A percentile compares a stretch with the other conserved stretches of the same genome.
Evolutionary conservation across 1,139 yeast genomes (phyloP).

Genomic region (Geotrichum fermentans): DNA sequence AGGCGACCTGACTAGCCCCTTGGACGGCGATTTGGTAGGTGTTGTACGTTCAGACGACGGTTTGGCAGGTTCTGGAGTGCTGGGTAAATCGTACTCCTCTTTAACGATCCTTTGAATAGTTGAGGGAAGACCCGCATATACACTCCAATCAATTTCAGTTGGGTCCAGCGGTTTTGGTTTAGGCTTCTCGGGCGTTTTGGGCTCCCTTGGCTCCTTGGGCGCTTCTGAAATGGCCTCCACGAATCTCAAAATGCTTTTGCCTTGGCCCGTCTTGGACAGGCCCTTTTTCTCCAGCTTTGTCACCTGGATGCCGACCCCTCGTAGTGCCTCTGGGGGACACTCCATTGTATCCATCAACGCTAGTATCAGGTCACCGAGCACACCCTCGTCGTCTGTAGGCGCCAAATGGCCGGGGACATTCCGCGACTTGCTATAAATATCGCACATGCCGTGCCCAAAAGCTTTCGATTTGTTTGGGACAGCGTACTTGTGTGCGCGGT

Average conservation of each 20-base stretch:
- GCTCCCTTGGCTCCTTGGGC: not conserved
- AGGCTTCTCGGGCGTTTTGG: not conserved
- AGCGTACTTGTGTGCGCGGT: slow-evolving; percentile 33
- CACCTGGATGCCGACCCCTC: slow-evolving; percentile 76
- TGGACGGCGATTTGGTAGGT: not conserved
- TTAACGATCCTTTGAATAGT: slow-evolving; percentile 8
- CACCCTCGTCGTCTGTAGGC: slow-evolving; percentile 58
- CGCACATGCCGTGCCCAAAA: slow-evolving; percentile 81
- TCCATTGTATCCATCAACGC: slow-evolving; percentile 52
- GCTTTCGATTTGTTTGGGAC: slow-evolving; percentile 46
- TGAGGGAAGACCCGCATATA: slow-evolving; percentile 15
- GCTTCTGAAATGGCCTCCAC: not conserved
- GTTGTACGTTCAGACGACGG: not conserved
- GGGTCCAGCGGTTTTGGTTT: not conserved
- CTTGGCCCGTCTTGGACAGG: not conserved
- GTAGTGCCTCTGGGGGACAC: slow-evolving; percentile 60
- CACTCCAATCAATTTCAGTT: slow-evolving; percentile 17
- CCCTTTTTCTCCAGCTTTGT: slow-evolving; percentile 27
- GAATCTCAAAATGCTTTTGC: not conserved
- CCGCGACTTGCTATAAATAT: slow-evolving; percentile 54
- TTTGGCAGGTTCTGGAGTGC: not conserved
- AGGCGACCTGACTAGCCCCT: not conserved
- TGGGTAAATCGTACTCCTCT: slow-evolving; percentile 12
- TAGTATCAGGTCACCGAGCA: slow-evolving; percentile 57
- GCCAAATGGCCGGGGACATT: slow-evolving; percentile 44